Conservation (phyloP, 2,329 filamentous ascomycete genomes). For the Zymoseptoria brevis region DNA sequence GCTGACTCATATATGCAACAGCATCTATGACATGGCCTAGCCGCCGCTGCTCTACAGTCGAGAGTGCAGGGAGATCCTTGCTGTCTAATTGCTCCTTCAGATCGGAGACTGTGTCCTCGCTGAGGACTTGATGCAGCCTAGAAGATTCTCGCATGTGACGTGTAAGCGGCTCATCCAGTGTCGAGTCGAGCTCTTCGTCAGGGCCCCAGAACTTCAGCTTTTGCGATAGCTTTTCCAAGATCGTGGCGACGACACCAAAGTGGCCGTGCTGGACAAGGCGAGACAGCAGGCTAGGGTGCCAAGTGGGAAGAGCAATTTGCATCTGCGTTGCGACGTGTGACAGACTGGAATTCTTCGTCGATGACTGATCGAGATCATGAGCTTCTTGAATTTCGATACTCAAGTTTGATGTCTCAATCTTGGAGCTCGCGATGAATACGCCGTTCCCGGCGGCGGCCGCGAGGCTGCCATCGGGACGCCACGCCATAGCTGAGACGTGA, state of each 20-base stretch:
- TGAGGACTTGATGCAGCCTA: constrained; percentile 19
- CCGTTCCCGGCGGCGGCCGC: constrained; percentile 88
- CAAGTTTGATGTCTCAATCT: constrained; percentile 58
- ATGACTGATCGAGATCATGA: constrained; percentile 3
- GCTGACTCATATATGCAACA: constrained; percentile 20
- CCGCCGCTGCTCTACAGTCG: constrained; percentile 18
- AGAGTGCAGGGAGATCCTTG: constrained; percentile 40
- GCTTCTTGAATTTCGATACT: constrained; percentile 30
- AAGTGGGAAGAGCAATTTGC: constrained; percentile 80
- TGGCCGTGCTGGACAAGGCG: constrained; percentile 83
- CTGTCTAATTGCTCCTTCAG: constrained; percentile 32
- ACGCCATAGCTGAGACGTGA: constrained; percentile 34
- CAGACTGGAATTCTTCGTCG: constrained; percentile 6
- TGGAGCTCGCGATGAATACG: constrained; percentile 73
- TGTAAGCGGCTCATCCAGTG: constrained; percentile 44
- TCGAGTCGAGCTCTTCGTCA: constrained; percentile 71
- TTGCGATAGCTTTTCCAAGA: constrained; percentile 64
- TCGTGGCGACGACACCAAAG: constrained; percentile 58
- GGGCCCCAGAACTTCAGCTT: constrained; percentile 76
- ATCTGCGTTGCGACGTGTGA: constrained; percentile 35
- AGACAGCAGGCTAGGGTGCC: constrained; percentile 83
- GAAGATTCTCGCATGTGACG: constrained; percentile 26
- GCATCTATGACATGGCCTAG: constrained; percentile 21
- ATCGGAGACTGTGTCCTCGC: constrained; percentile 17
- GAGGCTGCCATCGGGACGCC: constrained; percentile 77